These are phyloP conservation scores for Dysphania ambrosioides DNA, from an alignment of 148 eudicot species.

Conservation along the genomic window DNA sequence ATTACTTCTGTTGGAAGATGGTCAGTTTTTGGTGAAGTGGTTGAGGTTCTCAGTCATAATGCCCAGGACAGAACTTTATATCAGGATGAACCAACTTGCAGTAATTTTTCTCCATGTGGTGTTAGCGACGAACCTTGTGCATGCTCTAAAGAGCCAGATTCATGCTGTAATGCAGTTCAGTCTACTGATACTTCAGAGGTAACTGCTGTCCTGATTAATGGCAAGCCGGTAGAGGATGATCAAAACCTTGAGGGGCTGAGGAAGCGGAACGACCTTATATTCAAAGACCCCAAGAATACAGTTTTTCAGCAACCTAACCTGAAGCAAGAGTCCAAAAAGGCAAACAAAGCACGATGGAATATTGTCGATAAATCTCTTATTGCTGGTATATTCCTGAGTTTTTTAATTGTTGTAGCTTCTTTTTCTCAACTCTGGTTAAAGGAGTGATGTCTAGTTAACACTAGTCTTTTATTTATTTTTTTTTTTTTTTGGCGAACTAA, in stretches of 20 bases:
- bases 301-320: constrained; percentile 12
- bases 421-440: constrained; percentile 31
- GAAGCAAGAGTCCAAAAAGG: constrained; percentile 23
- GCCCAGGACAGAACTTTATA: constrained; percentile 20
- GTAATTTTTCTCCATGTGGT: constrained; percentile 39
- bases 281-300: constrained; percentile 25
- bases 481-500: constrained; percentile 4
- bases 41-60: constrained; percentile 44
- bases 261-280: constrained; percentile 37
- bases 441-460: constrained; percentile 9
- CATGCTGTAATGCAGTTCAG: constrained; percentile 47
- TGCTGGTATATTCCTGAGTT: constrained; percentile 54
- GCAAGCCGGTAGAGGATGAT: constrained; percentile 11
- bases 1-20: constrained; percentile 91
- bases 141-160: constrained; percentile 45
- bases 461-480: too few relatives aligned
- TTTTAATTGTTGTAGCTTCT: constrained; percentile 42
- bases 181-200: constrained; percentile 20
- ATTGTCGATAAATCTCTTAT: constrained; percentile 52
- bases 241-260: constrained; percentile 35
- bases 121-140: constrained; percentile 44
- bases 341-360: constrained; percentile 36
- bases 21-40: constrained; percentile 93
- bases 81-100: constrained; percentile 20
- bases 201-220: constrained; percentile 9